These are phyloP conservation scores for Termitomyces sp. DNA, from an alignment of 768 basidiomycete species.

Conservation along the genomic window DNA sequence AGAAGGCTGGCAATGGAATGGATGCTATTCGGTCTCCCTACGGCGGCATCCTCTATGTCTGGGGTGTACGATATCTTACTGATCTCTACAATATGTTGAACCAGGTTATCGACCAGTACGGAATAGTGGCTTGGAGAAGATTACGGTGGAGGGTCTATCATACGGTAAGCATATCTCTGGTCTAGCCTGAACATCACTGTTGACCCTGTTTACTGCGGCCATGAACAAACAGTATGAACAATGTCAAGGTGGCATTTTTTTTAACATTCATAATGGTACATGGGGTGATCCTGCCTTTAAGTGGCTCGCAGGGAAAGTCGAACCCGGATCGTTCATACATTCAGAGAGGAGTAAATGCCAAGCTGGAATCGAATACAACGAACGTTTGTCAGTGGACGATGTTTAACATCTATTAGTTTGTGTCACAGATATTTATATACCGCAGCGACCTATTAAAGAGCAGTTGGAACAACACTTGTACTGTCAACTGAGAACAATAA, in stretches of 20 bases:
- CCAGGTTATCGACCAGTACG: neutral
- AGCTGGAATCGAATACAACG: neutral
- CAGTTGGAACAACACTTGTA: neutral
- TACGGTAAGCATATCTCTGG: neutral
- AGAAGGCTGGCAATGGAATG: neutral
- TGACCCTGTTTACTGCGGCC: neutral
- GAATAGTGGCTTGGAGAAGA: neutral
- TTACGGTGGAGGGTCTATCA: neutral
- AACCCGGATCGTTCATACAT: neutral
- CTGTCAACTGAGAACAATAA: no score
- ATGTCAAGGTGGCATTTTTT: neutral
- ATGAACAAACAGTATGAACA: neutral
- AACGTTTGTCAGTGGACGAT: neutral
- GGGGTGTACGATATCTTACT: neutral
- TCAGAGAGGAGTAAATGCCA: slow-evolving; percentile 1
- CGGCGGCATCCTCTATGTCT: neutral
- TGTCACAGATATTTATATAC: neutral
- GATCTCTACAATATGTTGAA: neutral
- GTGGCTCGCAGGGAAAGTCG: neutral
- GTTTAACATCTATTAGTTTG: neutral
- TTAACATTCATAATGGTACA: neutral
- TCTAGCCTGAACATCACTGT: neutral
- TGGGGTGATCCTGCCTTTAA: neutral
- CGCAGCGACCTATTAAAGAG: neutral
- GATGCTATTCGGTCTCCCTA: neutral